Base-by-base conservation (phyloP, 129 eudicot species). In the Apium graveolens region DNA sequence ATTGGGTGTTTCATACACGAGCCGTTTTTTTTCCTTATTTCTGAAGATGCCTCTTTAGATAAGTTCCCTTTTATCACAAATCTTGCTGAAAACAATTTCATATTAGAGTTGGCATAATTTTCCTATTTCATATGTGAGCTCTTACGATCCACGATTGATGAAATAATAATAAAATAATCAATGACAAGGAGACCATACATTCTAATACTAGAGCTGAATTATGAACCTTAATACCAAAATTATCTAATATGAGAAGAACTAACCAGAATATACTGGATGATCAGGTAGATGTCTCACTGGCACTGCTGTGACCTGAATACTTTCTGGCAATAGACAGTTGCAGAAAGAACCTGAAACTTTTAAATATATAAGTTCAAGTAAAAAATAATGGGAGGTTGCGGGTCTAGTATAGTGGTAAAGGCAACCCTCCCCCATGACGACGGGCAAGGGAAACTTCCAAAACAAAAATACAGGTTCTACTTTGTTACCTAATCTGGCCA, bases 311-410 rank as follows among this genome's bases (percentile, higher is more conserved):
- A 89, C 89, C 76, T 91, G 97, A 76, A 95, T 87, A 82, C 81
- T 89, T 87, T 91, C 98, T 39, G 98, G 98, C 73, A 95, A 83
- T 78, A 95, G 81, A 84, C 98, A 91, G 55, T 87, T 95, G 88
- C 97, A 95, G 85, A 87, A 91, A 78, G 98, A 90, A 79, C 97
- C 97, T 95, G 91, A 71, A 79, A 37, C 44, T 74, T 37, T 60
- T 3, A 81, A 26, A 42, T 63, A 38, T 57, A 7, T n/a, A 71
- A 11, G 41, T 37, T 31, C 53, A 5, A 60, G 16, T 26, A 60
- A n/a, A 26, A 60, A 60, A 10, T 0, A 53, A 53, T 1, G 27
- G 68, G 31, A 60, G 68, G 31, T 60, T 60, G 16, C 17, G 34
- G 12, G 32, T 11, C 29, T n/a, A 26, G 27, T 57, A 29, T 10